Base-by-base conservation (phyloP, 129 eudicot genomes). In the Chrysanthemum seticuspe region DNA sequence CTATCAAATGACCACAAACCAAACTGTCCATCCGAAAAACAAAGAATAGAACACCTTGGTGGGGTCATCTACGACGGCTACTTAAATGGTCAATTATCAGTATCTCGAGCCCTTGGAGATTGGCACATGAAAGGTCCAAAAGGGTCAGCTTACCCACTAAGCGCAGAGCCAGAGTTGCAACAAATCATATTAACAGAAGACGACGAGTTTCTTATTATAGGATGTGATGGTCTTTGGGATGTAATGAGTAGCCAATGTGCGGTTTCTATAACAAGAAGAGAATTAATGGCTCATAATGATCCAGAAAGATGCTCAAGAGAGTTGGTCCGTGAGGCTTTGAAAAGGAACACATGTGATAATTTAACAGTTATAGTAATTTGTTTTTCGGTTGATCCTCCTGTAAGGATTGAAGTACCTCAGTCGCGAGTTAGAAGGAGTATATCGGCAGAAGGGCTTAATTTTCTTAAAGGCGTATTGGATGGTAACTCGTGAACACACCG, bases 91-190 rank as follows among this genome's bases (percentile, higher is more conserved):
- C 95, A 87, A 49, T 73, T 92, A 51, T 87, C 98, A 4, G 98
- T 92, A 10, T 81, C 98, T 48, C 88, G 98, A n/a, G 95, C 98
- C 68, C 80, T 92, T 1, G 98, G 98, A 56, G 98, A 92, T 58
- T 92, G 98, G 98, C 96, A 92, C 83, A 87, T 92, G 92, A 92
- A 92, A 77, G 94, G 91, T n/a, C 85, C 96, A 1, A 85, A 89
- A 76, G 95, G 96, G 1, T 89, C 91, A 1, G 70, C 83, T 1
- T 81, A 87, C 72, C 98, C 98, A 11, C 73, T 92, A 68, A 89
- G 88, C 14, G 82, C 90, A 2, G 96, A 89, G 79, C 96, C 98
- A 1, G 98, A 92, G 77, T 53, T 92, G 84, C 91, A 83, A 31
- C 84, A 85, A 70, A 80, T 78, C 6, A 10, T 74, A 15, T 58